These are phyloP conservation scores for Diplodia corticola DNA, from an alignment of 2,329 filamentous ascomycete species.

Conservation along the genomic window DNA sequence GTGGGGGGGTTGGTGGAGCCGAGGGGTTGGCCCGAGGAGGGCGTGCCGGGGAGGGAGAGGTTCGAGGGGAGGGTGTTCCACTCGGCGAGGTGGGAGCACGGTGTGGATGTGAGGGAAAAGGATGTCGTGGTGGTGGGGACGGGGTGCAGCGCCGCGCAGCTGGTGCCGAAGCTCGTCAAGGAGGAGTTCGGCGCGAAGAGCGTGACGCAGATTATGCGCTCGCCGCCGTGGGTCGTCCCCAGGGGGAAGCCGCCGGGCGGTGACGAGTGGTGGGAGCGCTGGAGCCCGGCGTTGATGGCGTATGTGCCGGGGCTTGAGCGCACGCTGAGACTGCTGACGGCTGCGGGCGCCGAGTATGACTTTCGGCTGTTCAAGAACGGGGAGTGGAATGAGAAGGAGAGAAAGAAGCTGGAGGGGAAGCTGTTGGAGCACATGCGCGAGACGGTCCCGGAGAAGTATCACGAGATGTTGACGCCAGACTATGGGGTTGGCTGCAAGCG, in stretches of 20 bases:
- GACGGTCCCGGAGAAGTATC: conserved; percentile 59
- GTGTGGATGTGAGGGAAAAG: conserved; percentile 55
- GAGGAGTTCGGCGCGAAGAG: conserved; percentile 51
- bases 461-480: conserved; percentile 62
- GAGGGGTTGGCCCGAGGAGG: conserved; percentile 49
- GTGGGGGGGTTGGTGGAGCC: conserved; percentile 60
- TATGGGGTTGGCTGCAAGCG: conserved; percentile 65
- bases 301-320: conserved; percentile 54
- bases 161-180: conserved; percentile 53
- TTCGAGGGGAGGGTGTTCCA: conserved; percentile 60
- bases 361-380: conserved; percentile 51
- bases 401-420: conserved; percentile 44
- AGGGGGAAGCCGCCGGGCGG: conserved; percentile 40
- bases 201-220: conserved; percentile 61
- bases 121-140: conserved; percentile 60
- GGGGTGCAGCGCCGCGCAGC: conserved; percentile 59
- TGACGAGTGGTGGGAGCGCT: conserved; percentile 49
- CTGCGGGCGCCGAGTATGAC: conserved; percentile 44
- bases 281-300: conserved; percentile 48
- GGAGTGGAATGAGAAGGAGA: conserved; percentile 39
- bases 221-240: conserved; percentile 58
- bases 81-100: conserved; percentile 58
- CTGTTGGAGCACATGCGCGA: conserved; percentile 51
- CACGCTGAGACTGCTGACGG: conserved; percentile 47
- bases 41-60: conserved; percentile 52